These are phyloP conservation scores for Psidium guajava DNA, from an alignment of 345 rosid species.

Conservation along the genomic window DNA sequence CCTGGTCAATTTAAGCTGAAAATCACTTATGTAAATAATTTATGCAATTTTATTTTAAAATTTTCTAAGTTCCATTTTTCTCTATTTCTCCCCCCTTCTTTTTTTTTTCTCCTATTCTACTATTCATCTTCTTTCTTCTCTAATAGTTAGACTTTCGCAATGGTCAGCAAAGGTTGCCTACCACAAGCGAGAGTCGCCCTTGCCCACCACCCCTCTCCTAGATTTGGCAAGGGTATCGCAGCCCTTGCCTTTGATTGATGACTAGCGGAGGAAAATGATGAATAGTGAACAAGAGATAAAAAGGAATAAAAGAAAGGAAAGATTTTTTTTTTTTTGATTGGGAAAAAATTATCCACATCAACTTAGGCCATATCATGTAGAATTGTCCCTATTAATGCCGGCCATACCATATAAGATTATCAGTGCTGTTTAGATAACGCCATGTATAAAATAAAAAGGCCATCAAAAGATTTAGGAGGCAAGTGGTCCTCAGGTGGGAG, in stretches of 20 bases:
- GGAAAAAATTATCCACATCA: no score
- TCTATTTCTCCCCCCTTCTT: neutral
- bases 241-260: fast-evolving
- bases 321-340: no score
- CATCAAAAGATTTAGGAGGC: neutral
- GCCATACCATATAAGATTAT: no score
- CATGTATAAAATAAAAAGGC: neutral
- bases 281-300: neutral
- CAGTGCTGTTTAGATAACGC: no score
- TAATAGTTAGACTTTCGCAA: fast-evolving
- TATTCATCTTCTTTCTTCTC: neutral
- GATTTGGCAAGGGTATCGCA: fast-evolving
- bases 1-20: fast-evolving
- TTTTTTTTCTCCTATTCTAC: neutral
- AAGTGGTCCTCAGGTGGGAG: neutral
- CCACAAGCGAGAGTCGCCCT: neutral
- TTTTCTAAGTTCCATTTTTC: neutral
- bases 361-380: no score
- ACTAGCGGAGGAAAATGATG: neutral
- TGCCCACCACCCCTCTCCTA: neutral
- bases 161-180: fast-evolving
- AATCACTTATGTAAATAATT: neutral
- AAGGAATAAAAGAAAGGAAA: no score
- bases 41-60: neutral
- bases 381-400: no score